Base-by-base conservation (phyloP, 2,329 filamentous ascomycete genomes). In the Colletotrichum theobromicola region DNA sequence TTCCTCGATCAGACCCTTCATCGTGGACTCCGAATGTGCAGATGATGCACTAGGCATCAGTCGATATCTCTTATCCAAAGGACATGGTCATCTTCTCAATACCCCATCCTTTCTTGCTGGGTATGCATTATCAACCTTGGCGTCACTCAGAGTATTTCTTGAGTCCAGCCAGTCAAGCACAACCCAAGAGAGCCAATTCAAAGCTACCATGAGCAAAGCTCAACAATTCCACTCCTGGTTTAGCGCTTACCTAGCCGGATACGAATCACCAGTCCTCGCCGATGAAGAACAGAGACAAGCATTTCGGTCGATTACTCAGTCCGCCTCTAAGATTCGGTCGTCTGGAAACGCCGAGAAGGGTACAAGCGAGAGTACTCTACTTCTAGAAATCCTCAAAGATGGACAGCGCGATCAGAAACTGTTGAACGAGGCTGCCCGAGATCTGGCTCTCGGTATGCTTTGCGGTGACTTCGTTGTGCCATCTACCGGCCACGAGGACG, bases 11-110 rank as follows among this genome's bases (percentile, higher is more conserved):
- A 90, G 94, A 12, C 92, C 92, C 0, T 97, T 95, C 77, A 87
- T 98, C 7, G 93, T 93, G 2, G 93, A 98, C 78, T 89, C 93
- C 0, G 94, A 97, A 80, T 98, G 96, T 82, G 94, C 96, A 12
- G 95, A 98, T 80, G 97, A 99, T 85, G 93, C 94, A 2, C 88
- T 98, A 58, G 96, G 96, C 0, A 90, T 99, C 37, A 92, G 94
- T 74, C 94, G 95, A 82, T 98, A 98, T 83, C 88, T 99, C 2
- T 87, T 98, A 16, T 87, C 90, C 7, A 89, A 90, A 66, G 95
- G 96, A 9, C 85, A 86, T 18, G 78, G 85, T 7, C 92, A 96
- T 80, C 87, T 99, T 6, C 84, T 83, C 5, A 87, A 90, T 35
- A 88, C 89, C 1, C 92, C 95, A 1, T 93, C 92, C 0, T 98